phyloP scores from a whole-genome alignment of 305 asterid genomes.

The Fraxinus ornus region DNA sequence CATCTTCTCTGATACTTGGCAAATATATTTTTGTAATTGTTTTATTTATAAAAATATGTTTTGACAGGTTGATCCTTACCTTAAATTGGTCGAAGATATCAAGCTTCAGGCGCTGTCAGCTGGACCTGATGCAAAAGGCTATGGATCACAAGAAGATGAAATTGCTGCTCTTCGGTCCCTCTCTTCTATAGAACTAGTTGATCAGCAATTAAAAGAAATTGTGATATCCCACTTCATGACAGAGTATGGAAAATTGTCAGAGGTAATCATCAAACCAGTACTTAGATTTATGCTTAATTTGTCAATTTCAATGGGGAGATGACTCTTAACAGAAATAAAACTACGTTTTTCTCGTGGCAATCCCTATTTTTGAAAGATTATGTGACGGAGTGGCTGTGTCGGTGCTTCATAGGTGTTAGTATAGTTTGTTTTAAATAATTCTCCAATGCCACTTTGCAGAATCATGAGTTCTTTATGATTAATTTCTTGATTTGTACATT shows the following conservation, averaged over 20 bases:
- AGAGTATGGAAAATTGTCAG: constrained; percentile 34
- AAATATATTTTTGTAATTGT: background rate
- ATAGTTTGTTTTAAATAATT: too few species aligned
- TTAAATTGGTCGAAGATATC: constrained; percentile 40
- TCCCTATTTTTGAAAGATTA: background rate
- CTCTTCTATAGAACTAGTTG: constrained; percentile 33
- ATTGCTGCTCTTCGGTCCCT: constrained; percentile 39
- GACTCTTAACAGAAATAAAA: background rate
- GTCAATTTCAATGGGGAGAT: background rate
- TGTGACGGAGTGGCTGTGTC: background rate
- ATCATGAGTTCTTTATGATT: background rate
- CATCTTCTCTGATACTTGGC: background rate
- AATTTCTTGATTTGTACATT: background rate
- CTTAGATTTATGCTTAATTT: constrained; percentile 10
- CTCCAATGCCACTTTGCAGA: background rate
- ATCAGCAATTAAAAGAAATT: constrained; percentile 39
- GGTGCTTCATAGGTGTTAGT: background rate
- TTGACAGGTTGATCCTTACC: constrained; percentile 44
- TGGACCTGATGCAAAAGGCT: constrained; percentile 27
- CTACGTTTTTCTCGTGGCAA: background rate
- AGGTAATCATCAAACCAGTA: constrained; percentile 30
- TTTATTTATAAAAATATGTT: background rate
- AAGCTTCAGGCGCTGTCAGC: constrained; percentile 34
- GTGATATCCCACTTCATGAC: constrained; percentile 37
- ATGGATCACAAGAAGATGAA: constrained; percentile 47